These are phyloP conservation scores for Pulicaria dysenterica DNA, from an alignment of 129 eudicot species.

Conservation along the genomic window DNA sequence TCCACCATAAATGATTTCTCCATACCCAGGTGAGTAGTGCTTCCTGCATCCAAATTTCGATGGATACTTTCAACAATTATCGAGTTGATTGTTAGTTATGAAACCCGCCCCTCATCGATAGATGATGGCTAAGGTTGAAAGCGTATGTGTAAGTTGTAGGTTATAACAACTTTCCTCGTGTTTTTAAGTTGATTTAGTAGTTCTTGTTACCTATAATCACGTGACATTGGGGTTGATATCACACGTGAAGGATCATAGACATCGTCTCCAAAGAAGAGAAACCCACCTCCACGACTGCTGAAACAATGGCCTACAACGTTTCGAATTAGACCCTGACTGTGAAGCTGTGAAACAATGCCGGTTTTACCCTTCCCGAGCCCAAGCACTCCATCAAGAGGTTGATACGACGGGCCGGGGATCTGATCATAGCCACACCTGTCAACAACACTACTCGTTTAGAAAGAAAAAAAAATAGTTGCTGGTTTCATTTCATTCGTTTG, in stretches of 20 bases:
- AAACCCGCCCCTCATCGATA: no score
- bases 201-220: conserved; percentile 52
- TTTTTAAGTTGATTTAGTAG: no score
- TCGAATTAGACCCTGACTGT: conserved; percentile 56
- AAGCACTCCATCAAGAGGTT: conserved; percentile 89
- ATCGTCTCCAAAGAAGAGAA: conserved; percentile 78
- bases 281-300: conserved; percentile 75
- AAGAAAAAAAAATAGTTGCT: no score
- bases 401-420: conserved; percentile 72
- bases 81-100: no score
- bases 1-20: conserved; percentile 76
- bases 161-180: no score
- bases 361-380: conserved; percentile 88
- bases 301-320: conserved; percentile 87
- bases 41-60: conserved; percentile 48
- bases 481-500: no score
- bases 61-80: no score
- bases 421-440: conserved; percentile 98
- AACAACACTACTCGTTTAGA: background rate
- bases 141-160: no score
- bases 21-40: conserved; percentile 82
- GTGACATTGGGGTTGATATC: conserved; percentile 78
- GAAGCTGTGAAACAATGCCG: conserved; percentile 75
- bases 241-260: conserved; percentile 61
- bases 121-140: no score